A percentile compares a stretch with the other conserved stretches of the same genome.
Evolutionary conservation across 305 asterid species (phyloP).

Genomic region (Salvia sclarea): DNA sequence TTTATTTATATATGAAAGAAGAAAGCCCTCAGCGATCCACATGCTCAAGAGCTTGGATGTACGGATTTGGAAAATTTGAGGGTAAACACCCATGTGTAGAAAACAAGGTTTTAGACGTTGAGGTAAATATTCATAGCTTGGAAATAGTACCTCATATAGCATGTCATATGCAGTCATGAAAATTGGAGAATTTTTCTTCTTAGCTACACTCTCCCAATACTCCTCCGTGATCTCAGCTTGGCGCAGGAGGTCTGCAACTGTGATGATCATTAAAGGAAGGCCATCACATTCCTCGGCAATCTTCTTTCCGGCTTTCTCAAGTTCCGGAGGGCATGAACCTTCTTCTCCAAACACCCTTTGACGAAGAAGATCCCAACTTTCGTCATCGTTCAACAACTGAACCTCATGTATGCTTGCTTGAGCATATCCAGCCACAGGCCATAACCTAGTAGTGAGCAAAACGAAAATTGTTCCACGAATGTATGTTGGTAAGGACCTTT

Average conservation of each 20-base stretch:
- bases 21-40: neutral
- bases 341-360: slow-evolving; percentile 5
- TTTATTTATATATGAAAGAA: neutral
- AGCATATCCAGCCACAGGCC: neutral
- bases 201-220: neutral
- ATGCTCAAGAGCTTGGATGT: neutral
- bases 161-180: neutral
- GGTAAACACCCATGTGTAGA: neutral
- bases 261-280: slow-evolving; percentile 18
- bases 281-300: slow-evolving; percentile 21
- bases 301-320: slow-evolving; percentile 14
- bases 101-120: neutral
- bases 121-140: neutral
- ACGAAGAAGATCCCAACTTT: slow-evolving; percentile 14
- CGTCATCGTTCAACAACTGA: neutral
- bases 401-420: too few relatives aligned
- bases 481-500: neutral
- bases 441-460: slow-evolving; percentile 9
- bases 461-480: neutral
- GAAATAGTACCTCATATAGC: neutral
- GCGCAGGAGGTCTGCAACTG: neutral
- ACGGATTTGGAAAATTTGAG: neutral
- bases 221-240: neutral
- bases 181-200: neutral
- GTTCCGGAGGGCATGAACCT: neutral